Conservation (phyloP, 192 early-diverging fungal genomes). For the Coemansia sp. region DNA sequence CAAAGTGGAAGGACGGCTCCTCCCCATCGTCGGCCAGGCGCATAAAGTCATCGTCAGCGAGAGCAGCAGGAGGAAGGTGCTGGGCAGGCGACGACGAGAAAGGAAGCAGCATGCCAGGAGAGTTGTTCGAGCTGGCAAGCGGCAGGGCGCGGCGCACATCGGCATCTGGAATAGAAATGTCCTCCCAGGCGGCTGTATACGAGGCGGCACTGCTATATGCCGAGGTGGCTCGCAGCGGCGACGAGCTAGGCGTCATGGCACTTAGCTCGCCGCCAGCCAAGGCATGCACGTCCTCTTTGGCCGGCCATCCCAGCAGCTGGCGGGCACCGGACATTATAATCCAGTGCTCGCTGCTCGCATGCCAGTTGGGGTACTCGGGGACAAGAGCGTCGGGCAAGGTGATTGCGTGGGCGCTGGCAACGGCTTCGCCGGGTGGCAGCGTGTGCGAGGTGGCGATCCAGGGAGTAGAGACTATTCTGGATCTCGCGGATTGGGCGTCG, state of each 20-base stretch:
- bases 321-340: not conserved
- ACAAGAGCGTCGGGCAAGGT: constrained; percentile 16
- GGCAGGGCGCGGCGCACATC: not conserved
- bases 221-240: not conserved
- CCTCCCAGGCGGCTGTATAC: constrained; percentile 8
- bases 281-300: not conserved
- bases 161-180: constrained; percentile 8
- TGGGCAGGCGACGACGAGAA: not conserved
- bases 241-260: not conserved
- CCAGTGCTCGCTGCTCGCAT: not conserved
- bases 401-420: constrained; percentile 9
- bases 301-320: constrained; percentile 21
- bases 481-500: constrained; percentile 27
- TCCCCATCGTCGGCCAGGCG: not conserved
- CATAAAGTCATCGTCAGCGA: not conserved
- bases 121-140: not conserved
- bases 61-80: not conserved
- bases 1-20: constrained; percentile 21
- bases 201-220: not conserved
- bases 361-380: not conserved
- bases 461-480: constrained; percentile 30
- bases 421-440: not conserved
- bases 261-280: not conserved
- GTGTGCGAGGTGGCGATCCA: constrained; percentile 15
- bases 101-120: not conserved